phyloP scores from a whole-genome alignment of 2,329 filamentous ascomycete species.

The Alternaria dauci region DNA sequence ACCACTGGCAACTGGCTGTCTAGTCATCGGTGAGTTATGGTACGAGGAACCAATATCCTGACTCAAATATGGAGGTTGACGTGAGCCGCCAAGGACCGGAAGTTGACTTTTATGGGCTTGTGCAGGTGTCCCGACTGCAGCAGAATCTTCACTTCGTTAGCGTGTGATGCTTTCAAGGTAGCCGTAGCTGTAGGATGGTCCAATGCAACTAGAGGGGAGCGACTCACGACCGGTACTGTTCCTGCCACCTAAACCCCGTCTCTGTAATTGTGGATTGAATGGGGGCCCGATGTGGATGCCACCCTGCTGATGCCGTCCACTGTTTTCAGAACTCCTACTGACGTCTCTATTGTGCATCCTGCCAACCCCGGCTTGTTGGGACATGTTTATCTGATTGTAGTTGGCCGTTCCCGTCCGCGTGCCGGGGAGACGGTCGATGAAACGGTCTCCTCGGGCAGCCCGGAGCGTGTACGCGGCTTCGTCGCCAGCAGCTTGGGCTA shows the following conservation, averaged over 20 bases:
- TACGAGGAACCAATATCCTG: slow-evolving; percentile 31
- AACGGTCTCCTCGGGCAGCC: slow-evolving; percentile 38
- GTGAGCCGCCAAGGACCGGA: slow-evolving; percentile 39
- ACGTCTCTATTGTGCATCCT: slow-evolving; percentile 29
- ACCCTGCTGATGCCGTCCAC: slow-evolving; percentile 30
- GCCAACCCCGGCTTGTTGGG: slow-evolving; percentile 22
- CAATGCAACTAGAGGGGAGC: neutral
- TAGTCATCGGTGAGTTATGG: slow-evolving; percentile 42
- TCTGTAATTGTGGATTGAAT: slow-evolving; percentile 34
- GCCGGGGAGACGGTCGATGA: slow-evolving; percentile 43
- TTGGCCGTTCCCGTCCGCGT: slow-evolving; percentile 35
- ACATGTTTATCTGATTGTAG: slow-evolving; percentile 27
- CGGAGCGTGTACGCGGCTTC: slow-evolving; percentile 46
- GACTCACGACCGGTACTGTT: slow-evolving; percentile 34
- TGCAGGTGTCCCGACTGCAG: slow-evolving; percentile 37
- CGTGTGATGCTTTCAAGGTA: neutral
- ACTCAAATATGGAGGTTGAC: slow-evolving; percentile 34
- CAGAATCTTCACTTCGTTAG: slow-evolving; percentile 33
- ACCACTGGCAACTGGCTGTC: slow-evolving; percentile 43
- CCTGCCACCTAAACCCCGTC: slow-evolving; percentile 23
- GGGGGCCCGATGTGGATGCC: slow-evolving; percentile 28
- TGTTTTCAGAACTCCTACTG: slow-evolving; percentile 40
- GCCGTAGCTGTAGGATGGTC: neutral
- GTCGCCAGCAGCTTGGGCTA: slow-evolving; percentile 64
- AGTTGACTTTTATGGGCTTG: slow-evolving; percentile 39